Evolutionary conservation across 768 basidiomycete genomes (phyloP).

Genomic region (Boletus rubropictus): DNA sequence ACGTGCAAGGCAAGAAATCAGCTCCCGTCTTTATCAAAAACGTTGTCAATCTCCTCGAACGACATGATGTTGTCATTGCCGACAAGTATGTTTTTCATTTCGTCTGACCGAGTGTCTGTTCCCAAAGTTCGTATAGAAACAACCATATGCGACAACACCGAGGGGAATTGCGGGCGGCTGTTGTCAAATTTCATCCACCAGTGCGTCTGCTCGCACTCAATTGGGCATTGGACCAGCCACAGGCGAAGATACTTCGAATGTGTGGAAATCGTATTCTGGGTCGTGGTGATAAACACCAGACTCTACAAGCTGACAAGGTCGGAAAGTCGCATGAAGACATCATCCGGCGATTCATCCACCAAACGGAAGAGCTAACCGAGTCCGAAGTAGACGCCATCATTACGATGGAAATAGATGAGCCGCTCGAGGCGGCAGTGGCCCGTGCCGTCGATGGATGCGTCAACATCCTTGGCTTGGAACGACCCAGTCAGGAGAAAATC

Average conservation of each 20-base stretch:
- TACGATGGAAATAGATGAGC: conserved; percentile 57
- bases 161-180: conserved; percentile 54
- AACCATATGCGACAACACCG: conserved; percentile 86
- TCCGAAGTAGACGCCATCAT: conserved; percentile 63
- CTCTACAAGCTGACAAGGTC: conserved; percentile 53
- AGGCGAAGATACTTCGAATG: conserved; percentile 61
- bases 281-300: conserved; percentile 85
- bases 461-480: conserved; percentile 45
- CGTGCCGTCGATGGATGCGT: conserved; percentile 57
- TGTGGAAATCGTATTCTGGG: conserved; percentile 67
- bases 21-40: conserved; percentile 68
- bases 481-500: conserved; percentile 53
- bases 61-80: conserved; percentile 78
- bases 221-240: conserved; percentile 60
- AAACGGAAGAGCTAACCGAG: conserved; percentile 54
- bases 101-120: background rate
- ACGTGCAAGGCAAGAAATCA: conserved; percentile 71
- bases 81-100: conserved; percentile 61
- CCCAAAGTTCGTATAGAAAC: conserved; percentile 47
- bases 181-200: conserved; percentile 39
- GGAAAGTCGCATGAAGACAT: conserved; percentile 67
- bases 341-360: conserved; percentile 72
- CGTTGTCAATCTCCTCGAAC: conserved; percentile 54
- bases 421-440: conserved; percentile 48
- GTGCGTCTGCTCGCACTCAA: conserved; percentile 77